These are phyloP conservation scores for Fabrea salina DNA, from an alignment of 169 alveolate genomes.

Conservation along the genomic window DNA sequence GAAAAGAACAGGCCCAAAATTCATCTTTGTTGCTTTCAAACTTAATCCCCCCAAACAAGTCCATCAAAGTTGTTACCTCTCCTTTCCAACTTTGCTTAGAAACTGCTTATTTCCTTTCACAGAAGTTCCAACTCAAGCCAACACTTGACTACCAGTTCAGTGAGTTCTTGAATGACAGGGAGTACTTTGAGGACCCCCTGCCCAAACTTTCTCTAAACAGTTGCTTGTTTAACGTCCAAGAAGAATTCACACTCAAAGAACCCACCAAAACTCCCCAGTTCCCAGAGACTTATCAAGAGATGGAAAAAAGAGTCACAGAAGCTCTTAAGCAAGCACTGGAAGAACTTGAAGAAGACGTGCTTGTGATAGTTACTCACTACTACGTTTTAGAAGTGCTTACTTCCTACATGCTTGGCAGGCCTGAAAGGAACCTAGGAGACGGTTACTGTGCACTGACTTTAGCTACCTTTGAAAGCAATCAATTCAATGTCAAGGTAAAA, in stretches of 20 bases:
- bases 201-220: neutral
- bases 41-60: neutral
- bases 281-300: neutral
- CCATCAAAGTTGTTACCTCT: neutral
- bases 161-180: neutral
- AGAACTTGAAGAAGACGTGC: neutral
- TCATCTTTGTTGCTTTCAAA: neutral
- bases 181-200: neutral
- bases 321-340: neutral
- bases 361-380: slow-evolving; percentile 16
- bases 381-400: neutral
- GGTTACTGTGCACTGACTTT: slow-evolving; percentile 8
- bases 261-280: neutral
- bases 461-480: neutral
- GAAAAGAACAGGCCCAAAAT: neutral
- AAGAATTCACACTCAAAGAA: neutral
- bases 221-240: neutral
- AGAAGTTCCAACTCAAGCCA: neutral
- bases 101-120: slow-evolving; percentile 1
- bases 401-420: neutral
- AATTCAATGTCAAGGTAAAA: neutral
- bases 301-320: neutral
- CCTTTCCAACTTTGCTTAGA: slow-evolving; percentile 13
- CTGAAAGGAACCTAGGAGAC: neutral
- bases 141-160: slow-evolving; percentile 1